Evolutionary conservation across 345 rosid species (phyloP), one percentile per base, ranked within the genome.

Genomic region (Diplotaxis tenuifolia): DNA sequence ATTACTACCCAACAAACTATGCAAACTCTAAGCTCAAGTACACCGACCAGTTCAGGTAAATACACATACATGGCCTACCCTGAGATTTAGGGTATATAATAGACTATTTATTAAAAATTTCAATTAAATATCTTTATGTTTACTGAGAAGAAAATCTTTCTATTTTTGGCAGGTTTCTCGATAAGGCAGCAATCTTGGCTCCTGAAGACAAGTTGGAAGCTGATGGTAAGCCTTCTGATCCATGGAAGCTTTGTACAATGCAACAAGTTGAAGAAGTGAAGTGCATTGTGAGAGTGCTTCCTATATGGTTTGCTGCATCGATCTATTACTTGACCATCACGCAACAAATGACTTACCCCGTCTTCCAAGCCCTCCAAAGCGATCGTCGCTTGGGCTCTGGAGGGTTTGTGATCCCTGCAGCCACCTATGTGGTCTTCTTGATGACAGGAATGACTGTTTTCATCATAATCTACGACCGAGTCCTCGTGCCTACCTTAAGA

Each of bases 251-350:
- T 0, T 89, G 86, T 67, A 83, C 89, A 75, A 54, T 84, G 73
- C 91, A 89, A 62, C 95, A 89, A 83, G 87, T 87, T 15, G 91
- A 89, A 73, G 91, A 89, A 83, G 81, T 75, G 73, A 89, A 89
- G 79, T 89, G 95, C 50, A 34, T 84, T 61, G n/a, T 82, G 34
- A 80, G 88, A 77, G 81, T 87, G 71, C 70, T 89, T 25, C 91
- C 91, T 15, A 80, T 89, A 52, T 87, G 91, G 95, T 7, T 80
- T 15, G 75, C 89, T 11, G 59, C 86, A 9, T 69, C 84, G 4
- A 36, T 89, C 3, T 86, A 67, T 75, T 65, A 76, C 27, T 36
- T 82, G 11, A 75, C 83, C 16, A 38, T 84, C 14, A 60, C 71
- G 12, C 95, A 84, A 76, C 88, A 84, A 21, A 79, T 78, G 42